Percentiles rank a stretch among this genome's conserved stretches.
These are phyloP conservation scores for Chrysopogon serrulatus DNA, from an alignment of 176 grass and related monocot species.

Conservation along the genomic window DNA sequence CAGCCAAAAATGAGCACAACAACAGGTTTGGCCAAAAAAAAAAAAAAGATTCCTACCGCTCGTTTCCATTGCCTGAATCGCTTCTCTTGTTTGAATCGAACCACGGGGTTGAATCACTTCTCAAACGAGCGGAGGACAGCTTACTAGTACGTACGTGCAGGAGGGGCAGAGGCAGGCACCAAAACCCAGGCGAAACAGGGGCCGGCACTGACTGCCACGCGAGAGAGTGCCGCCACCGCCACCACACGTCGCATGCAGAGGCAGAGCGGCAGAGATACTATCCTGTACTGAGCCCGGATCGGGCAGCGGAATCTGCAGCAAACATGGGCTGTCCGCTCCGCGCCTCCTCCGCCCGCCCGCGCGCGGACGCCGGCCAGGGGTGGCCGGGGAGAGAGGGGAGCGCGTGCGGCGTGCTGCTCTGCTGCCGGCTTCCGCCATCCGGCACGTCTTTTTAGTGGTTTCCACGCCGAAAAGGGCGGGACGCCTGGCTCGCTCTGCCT, in stretches of 20 bases:
- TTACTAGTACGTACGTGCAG: not conserved
- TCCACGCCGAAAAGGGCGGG: slow-evolving; percentile 12
- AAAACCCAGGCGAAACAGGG: not conserved
- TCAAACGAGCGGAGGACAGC: not conserved
- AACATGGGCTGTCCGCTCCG: slow-evolving; percentile 33
- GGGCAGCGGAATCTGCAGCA: slow-evolving; percentile 26
- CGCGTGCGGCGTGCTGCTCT: not conserved
- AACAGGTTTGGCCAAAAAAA: not conserved
- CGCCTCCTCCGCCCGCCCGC: not conserved
- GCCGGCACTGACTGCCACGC: slow-evolving; percentile 5
- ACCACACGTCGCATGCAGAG: not conserved
- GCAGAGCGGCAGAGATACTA: not conserved
- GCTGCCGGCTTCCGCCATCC: not conserved
- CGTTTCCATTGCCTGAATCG: not conserved
- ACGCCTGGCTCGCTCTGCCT: not conserved
- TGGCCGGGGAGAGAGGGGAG: not conserved
- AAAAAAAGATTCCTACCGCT: not conserved
- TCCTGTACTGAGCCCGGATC: slow-evolving; percentile 2
- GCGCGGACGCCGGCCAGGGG: not conserved
- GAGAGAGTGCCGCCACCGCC: not conserved
- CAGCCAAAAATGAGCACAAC: too few species aligned
- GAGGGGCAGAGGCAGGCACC: not conserved
- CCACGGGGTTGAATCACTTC: not conserved
- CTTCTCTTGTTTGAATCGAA: not conserved
- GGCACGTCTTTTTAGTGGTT: slow-evolving; percentile 36